Evolutionary conservation across 805 yeast genomes (phyloP), one percentile per base, ranked within the genome.

Genomic region (Candida manassasensis): DNA sequence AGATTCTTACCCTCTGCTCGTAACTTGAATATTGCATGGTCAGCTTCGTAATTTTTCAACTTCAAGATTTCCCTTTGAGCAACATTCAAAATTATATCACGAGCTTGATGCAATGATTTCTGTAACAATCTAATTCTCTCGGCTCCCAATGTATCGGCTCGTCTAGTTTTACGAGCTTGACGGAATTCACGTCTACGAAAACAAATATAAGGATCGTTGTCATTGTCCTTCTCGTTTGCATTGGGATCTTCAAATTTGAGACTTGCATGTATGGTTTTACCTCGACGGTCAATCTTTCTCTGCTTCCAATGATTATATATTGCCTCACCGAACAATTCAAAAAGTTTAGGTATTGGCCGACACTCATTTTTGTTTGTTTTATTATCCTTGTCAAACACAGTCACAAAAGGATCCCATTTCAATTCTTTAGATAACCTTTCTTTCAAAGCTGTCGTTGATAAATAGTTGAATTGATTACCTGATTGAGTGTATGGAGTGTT

Each of bases 121-220:
- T 83, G 85, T 21, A 93, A 65, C 38, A 75, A 56, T 15, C 93
- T 73, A 33, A 93, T 67, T 44, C 89, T 77, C 57, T 89, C 97
- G 10, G 88, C 81, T 47, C 93, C 87, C 48, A 87, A 84, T 21
- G 84, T 75, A 63, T 93, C 98, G 0, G 96, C 85, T 44, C 97
- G 77, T 58, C 98, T 78, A 0, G 98, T 93, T 58, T 93, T 93
- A 58, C 98, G 82, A 19, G 94, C 93, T 54, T 85, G 97, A 45
- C 98, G 78, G 45, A 87, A 82, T 53, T 89, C 97, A 58, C 98
- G 82, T 47, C 96, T 79, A 51, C 98, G 77, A 69, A 93, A 93
- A 64, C 97, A 87, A 27, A 87, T 82, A 58, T 93, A 93, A 2
- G 98, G 97, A 57, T 93, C 97, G 40, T 75, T 76, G 50, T 89